Evolutionary conservation across 1,284 basidiomycete genomes (phyloP).

Genomic region (Apiotrichum gamsii): DNA sequence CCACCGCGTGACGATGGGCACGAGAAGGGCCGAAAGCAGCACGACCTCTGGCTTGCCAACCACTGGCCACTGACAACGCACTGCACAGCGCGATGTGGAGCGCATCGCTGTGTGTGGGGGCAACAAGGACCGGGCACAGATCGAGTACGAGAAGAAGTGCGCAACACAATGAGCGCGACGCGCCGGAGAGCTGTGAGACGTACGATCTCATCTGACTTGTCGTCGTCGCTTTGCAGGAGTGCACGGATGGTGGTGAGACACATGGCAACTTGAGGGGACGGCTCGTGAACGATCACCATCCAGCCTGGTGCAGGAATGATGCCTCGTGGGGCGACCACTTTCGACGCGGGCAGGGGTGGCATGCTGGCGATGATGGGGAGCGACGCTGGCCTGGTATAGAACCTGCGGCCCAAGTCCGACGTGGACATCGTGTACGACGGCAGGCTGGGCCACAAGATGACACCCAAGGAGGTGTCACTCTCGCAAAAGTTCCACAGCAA

Average conservation of each 20-base stretch:
- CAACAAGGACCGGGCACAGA: conserved; percentile 86
- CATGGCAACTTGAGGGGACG: too few relatives aligned
- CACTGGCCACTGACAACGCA: conserved; percentile 67
- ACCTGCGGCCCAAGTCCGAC: too few relatives aligned
- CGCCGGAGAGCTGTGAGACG: conserved; percentile 75
- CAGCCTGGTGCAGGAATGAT: too few relatives aligned
- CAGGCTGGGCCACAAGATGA: conserved; percentile 73
- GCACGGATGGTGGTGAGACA: too few relatives aligned
- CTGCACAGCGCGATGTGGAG: conserved; percentile 74
- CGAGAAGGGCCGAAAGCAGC: conserved; percentile 63
- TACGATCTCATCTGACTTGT: too few relatives aligned
- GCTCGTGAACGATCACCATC: too few relatives aligned
- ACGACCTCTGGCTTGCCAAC: conserved; percentile 85
- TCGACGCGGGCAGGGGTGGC: too few relatives aligned
- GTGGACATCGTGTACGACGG: conserved; percentile 95
- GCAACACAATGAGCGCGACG: conserved; percentile 77
- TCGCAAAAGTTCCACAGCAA: conserved; percentile 96
- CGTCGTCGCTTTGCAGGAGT: too few relatives aligned
- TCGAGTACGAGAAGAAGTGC: conserved; percentile 96
- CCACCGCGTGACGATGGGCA: conserved; percentile 51
- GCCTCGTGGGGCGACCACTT: too few relatives aligned
- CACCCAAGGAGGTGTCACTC: conserved; percentile 86
- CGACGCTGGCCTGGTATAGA: too few relatives aligned
- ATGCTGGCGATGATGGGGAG: too few relatives aligned
- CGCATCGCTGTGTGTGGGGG: conserved; percentile 64